These are phyloP conservation scores for Candida dubliniensis DNA, from an alignment of 1,139 yeast species.

Conservation along the genomic window DNA sequence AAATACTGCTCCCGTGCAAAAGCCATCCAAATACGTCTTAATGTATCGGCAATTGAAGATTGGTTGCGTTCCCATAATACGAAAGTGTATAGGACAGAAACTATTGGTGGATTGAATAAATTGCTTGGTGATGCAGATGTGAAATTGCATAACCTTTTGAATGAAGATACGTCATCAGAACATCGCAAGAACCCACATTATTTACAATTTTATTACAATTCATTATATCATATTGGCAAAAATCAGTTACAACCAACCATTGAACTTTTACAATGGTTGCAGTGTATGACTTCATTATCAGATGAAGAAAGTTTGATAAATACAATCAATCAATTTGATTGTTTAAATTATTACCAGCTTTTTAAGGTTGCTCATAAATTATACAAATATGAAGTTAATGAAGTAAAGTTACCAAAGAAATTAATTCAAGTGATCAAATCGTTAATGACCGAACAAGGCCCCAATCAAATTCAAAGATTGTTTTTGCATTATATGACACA, in stretches of 20 bases:
- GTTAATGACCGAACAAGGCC: conserved; percentile 40
- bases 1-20: conserved; percentile 74
- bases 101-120: conserved; percentile 24
- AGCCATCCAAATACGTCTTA: conserved; percentile 87
- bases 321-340: conserved; percentile 57
- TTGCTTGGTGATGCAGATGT: conserved; percentile 20
- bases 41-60: conserved; percentile 83
- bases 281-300: conserved; percentile 67
- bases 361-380: conserved; percentile 64
- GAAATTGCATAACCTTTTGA: conserved; percentile 25
- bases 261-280: conserved; percentile 87
- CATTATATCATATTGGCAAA: conserved; percentile 60
- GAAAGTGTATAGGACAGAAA: conserved; percentile 49
- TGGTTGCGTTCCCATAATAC: conserved; percentile 85
- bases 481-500: conserved; percentile 47
- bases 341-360: conserved; percentile 69
- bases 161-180: conserved; percentile 17
- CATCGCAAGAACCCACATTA: conserved; percentile 28
- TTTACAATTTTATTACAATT: conserved; percentile 51
- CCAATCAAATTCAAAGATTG: conserved; percentile 31
- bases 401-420: conserved; percentile 55
- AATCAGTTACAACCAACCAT: conserved; percentile 70
- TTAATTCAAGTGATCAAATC: conserved; percentile 37
- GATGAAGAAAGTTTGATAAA: conserved; percentile 57
- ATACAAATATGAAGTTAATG: conserved; percentile 85